Evolutionary conservation across 306 rosid genomes (phyloP).

Genomic region (Canavalia gladiata): DNA sequence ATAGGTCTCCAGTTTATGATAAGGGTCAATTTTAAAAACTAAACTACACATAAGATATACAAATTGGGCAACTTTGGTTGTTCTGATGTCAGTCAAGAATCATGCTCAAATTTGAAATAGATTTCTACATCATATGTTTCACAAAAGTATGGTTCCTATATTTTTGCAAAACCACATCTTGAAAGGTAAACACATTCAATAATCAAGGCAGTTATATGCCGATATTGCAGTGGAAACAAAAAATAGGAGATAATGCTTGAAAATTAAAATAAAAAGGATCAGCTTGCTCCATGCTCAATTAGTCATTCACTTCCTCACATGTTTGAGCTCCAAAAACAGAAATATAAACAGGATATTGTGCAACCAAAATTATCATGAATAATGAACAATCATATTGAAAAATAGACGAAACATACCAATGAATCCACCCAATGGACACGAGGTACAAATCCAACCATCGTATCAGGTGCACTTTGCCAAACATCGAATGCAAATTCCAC

Average conservation of each 20-base stretch:
- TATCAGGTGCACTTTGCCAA: constrained; percentile 93
- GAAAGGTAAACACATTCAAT: neutral
- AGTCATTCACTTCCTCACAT: constrained; percentile 8
- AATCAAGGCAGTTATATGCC: constrained; percentile 4
- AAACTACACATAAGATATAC: neutral
- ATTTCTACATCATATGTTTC: constrained; percentile 16
- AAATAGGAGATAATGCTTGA: neutral
- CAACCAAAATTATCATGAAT: constrained; percentile 29
- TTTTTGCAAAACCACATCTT: neutral
- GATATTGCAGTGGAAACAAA: neutral
- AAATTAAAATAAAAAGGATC: constrained; percentile 24
- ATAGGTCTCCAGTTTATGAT: constrained; percentile 24
- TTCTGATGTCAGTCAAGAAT: constrained; percentile 6
- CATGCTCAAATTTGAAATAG: constrained; percentile 16
- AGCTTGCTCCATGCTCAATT: neutral
- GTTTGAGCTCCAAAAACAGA: constrained; percentile 25
- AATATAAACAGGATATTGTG: constrained; percentile 15
- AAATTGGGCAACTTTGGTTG: neutral
- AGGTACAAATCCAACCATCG: constrained; percentile 99
- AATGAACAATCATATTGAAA: neutral
- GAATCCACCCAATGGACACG: constrained; percentile 84
- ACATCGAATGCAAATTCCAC: constrained; percentile 90
- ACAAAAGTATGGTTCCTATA: constrained; percentile 14
- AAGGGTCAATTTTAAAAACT: neutral
- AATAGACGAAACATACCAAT: constrained; percentile 59